These are phyloP conservation scores for Fusarium domesticum DNA, from an alignment of 2,329 filamentous ascomycete genomes.

Conservation along the genomic window DNA sequence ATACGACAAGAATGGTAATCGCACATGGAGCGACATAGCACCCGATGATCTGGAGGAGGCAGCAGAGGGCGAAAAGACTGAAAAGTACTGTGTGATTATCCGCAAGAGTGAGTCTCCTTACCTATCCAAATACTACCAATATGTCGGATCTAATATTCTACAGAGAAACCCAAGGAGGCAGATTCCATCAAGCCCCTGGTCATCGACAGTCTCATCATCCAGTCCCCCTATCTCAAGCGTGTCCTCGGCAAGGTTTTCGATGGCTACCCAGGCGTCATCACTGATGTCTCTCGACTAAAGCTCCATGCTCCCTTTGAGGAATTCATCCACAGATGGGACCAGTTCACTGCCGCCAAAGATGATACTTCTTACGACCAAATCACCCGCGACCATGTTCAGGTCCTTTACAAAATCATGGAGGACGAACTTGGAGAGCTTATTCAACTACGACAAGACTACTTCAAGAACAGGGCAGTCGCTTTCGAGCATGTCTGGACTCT, in stretches of 20 bases:
- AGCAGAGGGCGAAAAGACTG: conserved; percentile 59
- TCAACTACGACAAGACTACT: conserved; percentile 48
- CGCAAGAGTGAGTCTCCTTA: conserved; percentile 42
- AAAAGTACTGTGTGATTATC: conserved; percentile 58
- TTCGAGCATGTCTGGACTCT: conserved; percentile 54
- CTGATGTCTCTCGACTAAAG: conserved; percentile 56
- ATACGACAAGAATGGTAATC: conserved; percentile 46
- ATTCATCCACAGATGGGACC: conserved; percentile 63
- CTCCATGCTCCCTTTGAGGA: conserved; percentile 60
- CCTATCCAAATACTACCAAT: background rate
- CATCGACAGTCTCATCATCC: conserved; percentile 61
- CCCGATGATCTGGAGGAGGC: conserved; percentile 54
- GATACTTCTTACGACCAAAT: conserved; percentile 39
- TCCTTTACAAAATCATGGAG: conserved; percentile 47
- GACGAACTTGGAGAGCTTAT: conserved; percentile 51
- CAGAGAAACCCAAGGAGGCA: conserved; percentile 45
- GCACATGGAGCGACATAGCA: conserved; percentile 54
- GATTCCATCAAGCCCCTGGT: conserved; percentile 59
- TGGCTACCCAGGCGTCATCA: conserved; percentile 59
- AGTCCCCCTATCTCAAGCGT: conserved; percentile 59
- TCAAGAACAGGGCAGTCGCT: conserved; percentile 51
- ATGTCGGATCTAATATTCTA: background rate
- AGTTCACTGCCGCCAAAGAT: conserved; percentile 42
- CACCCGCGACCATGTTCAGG: conserved; percentile 45
- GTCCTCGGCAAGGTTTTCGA: conserved; percentile 53